A percentile compares a stretch with the other conserved stretches of the same genome.
Conservation (phyloP, 768 basidiomycete species). For the Amanita polypyramis region DNA sequence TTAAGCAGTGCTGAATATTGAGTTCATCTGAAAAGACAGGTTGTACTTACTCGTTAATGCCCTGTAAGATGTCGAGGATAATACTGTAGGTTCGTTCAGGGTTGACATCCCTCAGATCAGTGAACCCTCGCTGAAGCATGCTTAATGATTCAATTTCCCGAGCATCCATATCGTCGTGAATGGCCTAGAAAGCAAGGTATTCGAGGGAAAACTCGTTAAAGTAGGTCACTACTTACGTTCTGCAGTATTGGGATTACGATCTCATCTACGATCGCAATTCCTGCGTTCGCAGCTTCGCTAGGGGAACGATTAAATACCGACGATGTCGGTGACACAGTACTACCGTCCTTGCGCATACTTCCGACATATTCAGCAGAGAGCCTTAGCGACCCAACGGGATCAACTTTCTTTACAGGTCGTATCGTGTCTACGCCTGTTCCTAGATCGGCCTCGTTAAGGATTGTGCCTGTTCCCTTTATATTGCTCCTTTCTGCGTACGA, state of each 20-base stretch:
- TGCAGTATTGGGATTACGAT: slow-evolving; percentile 74
- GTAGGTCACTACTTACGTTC: slow-evolving; percentile 37
- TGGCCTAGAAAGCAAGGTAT: slow-evolving; percentile 34
- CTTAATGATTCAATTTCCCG: slow-evolving; percentile 81
- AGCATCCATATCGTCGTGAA: slow-evolving; percentile 79
- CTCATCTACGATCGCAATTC: slow-evolving; percentile 64
- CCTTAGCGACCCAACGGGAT: slow-evolving; percentile 64
- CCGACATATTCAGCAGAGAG: slow-evolving; percentile 79
- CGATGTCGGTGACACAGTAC: slow-evolving; percentile 35
- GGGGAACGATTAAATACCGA: slow-evolving; percentile 37
- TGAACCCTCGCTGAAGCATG: slow-evolving; percentile 84
- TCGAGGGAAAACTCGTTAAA: slow-evolving; percentile 8
- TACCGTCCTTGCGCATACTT: slow-evolving; percentile 49
- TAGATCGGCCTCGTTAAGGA: slow-evolving; percentile 74
- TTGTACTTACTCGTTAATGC: slow-evolving; percentile 76
- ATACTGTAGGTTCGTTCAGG: slow-evolving; percentile 80
- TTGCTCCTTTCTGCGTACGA: slow-evolving; percentile 73
- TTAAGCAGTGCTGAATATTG: slow-evolving; percentile 7
- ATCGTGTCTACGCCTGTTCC: slow-evolving; percentile 86
- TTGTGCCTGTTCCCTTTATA: slow-evolving; percentile 52
- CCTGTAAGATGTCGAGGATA: slow-evolving; percentile 80
- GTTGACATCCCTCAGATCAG: slow-evolving; percentile 74
- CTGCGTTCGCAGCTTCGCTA: slow-evolving; percentile 57
- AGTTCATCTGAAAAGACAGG: not conserved
- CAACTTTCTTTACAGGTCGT: slow-evolving; percentile 87